Base-by-base conservation (phyloP, 495 filamentous ascomycete species). In the Wilcoxina mikolae region DNA sequence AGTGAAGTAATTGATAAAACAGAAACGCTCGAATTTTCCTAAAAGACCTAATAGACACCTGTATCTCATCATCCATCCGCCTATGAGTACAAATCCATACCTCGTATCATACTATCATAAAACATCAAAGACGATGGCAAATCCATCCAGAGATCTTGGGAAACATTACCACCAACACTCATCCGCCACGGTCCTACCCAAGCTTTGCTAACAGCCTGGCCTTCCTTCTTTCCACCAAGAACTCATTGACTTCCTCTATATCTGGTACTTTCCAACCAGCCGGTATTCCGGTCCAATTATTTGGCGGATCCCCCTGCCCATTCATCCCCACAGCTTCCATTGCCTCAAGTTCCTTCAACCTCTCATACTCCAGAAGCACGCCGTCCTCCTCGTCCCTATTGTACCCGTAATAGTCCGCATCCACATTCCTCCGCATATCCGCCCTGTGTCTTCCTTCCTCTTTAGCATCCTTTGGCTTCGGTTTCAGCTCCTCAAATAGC, bases 351-450 rank as follows among this genome's bases (percentile, higher is more conserved):
- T 96, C 91, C 73, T 85, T 90, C 64, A 76, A 68, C 44, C 70
- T 73, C 70, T 98, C 91, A 66, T 94, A 96, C 45, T 71, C 79
- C 54, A 96, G 64, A 64, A 96, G 65, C 44, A 76, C 78, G 0
- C 85, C 87, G 69, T 95, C 91, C 69, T 95, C 91, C 68, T 96
- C 91, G 63, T 89, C 87, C 23, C 90, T 76, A 60, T 87, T 86
- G 68, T 94, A 98, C 28, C 91, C 91, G 65, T 95, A 98, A 63
- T 98, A 98, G 45, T 81, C 82, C 18, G 93, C 93, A 74, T 98
- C 87, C 2, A 96, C 88, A 59, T 82, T 77, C 71, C 76, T 81
- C 56, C 87, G 74, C 69, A 96, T 68, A 63, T 95, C 87, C 9
- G 69, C 69, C 35, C 74, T 66, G 39, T 73, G 72, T 42, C 78